A percentile compares a stretch with the other conserved stretches of the same genome.
These are phyloP conservation scores for Sextonia rubra DNA, from an alignment of 164 flowering plant species.

Conservation along the genomic window DNA sequence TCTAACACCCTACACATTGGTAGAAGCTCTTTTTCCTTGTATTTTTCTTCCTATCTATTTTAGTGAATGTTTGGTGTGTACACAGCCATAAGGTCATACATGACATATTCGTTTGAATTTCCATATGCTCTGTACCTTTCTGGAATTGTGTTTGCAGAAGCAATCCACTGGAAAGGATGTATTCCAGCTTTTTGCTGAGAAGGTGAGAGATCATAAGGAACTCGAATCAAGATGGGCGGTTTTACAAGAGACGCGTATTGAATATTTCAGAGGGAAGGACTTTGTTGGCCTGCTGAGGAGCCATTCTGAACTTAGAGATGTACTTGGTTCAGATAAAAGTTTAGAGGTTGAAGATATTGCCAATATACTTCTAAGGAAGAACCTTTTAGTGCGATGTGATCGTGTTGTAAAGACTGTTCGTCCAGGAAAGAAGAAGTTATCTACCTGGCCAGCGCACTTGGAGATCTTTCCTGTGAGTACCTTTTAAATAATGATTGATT, in stretches of 20 bases:
- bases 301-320: slow-evolving; percentile 72
- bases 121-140: background rate
- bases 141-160: slow-evolving; percentile 39
- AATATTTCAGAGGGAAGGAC: slow-evolving; percentile 92
- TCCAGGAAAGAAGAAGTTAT: slow-evolving; percentile 93
- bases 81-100: background rate
- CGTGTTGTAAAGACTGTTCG: slow-evolving; percentile 95
- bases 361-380: slow-evolving; percentile 56
- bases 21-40: background rate
- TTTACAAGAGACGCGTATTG: slow-evolving; percentile 92
- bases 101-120: background rate
- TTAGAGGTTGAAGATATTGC: slow-evolving; percentile 78
- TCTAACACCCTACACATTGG: background rate
- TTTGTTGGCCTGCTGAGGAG: slow-evolving; percentile 72
- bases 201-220: slow-evolving; percentile 89
- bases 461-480: slow-evolving; percentile 81
- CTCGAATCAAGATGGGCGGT: slow-evolving; percentile 96
- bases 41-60: background rate
- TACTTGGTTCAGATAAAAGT: slow-evolving; percentile 62
- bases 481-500: no score
- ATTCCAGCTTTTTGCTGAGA: slow-evolving; percentile 90
- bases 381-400: slow-evolving; percentile 86
- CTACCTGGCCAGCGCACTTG: slow-evolving; percentile 96
- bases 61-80: background rate
- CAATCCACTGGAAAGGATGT: slow-evolving; percentile 75